Percentiles rank a stretch among this genome's conserved stretches.
These are phyloP conservation scores for Cladosporium sp. DNA, from an alignment of 2,329 filamentous ascomycete genomes.

Conservation along the genomic window DNA sequence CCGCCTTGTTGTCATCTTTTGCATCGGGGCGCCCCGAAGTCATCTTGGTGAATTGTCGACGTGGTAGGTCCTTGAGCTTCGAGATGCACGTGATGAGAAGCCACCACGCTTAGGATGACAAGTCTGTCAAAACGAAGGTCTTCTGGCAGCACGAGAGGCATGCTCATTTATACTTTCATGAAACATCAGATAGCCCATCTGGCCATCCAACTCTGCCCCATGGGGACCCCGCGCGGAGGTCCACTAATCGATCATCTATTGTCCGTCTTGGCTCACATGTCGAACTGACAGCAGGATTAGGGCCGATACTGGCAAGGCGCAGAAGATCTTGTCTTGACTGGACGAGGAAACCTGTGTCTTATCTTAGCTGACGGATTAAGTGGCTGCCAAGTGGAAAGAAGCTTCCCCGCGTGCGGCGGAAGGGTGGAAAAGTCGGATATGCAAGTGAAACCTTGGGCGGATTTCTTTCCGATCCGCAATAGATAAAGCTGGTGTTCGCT, in stretches of 20 bases:
- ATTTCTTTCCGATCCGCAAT: background rate
- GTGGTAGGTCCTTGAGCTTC: no score
- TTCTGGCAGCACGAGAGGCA: no score
- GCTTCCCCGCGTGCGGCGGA: background rate
- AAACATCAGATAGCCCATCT: no score
- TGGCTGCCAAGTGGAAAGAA: conserved; percentile 2
- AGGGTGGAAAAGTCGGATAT: background rate
- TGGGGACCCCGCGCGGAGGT: conserved; percentile 7
- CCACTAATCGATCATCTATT: background rate
- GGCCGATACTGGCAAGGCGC: no score
- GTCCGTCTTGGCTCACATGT: conserved; percentile 10
- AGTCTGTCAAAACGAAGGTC: no score
- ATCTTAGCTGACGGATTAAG: background rate
- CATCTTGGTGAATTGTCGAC: background rate
- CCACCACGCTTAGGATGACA: no score
- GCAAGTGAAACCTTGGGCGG: background rate
- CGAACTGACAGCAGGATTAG: background rate
- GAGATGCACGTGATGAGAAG: no score
- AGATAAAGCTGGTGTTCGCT: no score
- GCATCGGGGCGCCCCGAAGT: background rate
- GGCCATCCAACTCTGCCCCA: background rate
- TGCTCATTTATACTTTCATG: no score
- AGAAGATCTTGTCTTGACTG: background rate
- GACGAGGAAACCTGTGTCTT: background rate
- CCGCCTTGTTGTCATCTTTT: background rate